Conservation (phyloP, 163 green algal genomes). For the Scenedesmus sp. region DNA sequence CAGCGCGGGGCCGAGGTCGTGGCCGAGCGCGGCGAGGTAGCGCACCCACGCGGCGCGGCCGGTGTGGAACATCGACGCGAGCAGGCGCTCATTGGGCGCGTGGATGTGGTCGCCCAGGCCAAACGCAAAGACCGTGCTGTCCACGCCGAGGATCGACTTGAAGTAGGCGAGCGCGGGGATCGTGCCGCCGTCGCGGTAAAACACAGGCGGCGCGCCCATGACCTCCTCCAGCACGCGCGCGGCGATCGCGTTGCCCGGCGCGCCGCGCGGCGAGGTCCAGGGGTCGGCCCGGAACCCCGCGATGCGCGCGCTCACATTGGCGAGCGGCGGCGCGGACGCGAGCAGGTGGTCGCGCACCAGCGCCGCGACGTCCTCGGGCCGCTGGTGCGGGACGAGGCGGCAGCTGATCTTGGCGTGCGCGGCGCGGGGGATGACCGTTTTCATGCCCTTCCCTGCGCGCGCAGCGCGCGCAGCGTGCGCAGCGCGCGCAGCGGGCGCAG, state of each 20-base stretch:
- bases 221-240: slow-evolving; percentile 48
- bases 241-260: slow-evolving; percentile 46
- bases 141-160: slow-evolving; percentile 40
- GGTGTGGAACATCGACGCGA: slow-evolving; percentile 45
- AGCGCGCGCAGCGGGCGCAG: no score
- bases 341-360: slow-evolving; percentile 56
- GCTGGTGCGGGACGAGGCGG: slow-evolving; percentile 73
- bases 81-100: slow-evolving; percentile 63
- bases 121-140: slow-evolving; percentile 58
- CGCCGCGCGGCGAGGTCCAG: slow-evolving; percentile 50
- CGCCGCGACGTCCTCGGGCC: slow-evolving; percentile 48
- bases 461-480: no score
- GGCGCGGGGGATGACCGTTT: slow-evolving; percentile 76
- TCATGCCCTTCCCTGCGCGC: slow-evolving; percentile 71
- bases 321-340: slow-evolving; percentile 40
- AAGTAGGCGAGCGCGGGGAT: slow-evolving; percentile 62
- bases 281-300: slow-evolving; percentile 64
- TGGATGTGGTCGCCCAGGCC: slow-evolving; percentile 62
- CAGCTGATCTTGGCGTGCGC: slow-evolving; percentile 79
- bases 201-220: slow-evolving; percentile 44
- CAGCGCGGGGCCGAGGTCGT: no score
- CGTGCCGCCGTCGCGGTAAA: slow-evolving; percentile 54
- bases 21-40: slow-evolving; percentile 47
- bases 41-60: slow-evolving; percentile 48
- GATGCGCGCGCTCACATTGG: slow-evolving; percentile 59